phyloP scores from a whole-genome alignment of 2,329 filamentous ascomycete genomes.

The Aureobasidium sp. region DNA sequence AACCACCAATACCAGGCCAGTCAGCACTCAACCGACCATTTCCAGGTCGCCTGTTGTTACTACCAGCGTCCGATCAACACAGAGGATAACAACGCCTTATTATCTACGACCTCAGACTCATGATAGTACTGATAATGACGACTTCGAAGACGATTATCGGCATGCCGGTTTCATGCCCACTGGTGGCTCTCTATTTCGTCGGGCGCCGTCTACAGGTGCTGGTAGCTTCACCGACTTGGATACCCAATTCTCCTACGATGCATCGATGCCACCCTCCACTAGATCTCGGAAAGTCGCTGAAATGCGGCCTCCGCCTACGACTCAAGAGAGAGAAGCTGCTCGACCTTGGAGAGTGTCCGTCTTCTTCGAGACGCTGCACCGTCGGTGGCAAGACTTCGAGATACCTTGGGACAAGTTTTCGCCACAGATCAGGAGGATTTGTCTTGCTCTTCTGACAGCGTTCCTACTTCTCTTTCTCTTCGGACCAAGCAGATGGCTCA shows the following conservation, averaged over 20 bases:
- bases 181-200: background rate
- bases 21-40: background rate
- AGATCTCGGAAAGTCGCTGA: constrained; percentile 2
- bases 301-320: constrained; percentile 11
- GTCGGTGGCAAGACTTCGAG: constrained; percentile 1
- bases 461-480: background rate
- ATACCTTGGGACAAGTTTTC: background rate
- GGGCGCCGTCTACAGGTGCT: background rate
- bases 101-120: background rate
- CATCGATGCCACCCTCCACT: background rate
- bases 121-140: background rate
- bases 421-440: background rate
- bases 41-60: background rate
- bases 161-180: background rate
- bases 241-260: constrained; percentile 8
- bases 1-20: background rate
- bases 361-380: constrained; percentile 13
- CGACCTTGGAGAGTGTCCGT: constrained; percentile 8
- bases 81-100: background rate
- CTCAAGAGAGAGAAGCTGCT: constrained; percentile 13
- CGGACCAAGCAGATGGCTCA: background rate
- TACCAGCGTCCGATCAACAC: background rate
- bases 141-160: background rate
- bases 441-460: background rate
- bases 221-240: constrained; percentile 10